Conservation (phyloP, 768 basidiomycete genomes). For the Amanita fuliginea region DNA sequence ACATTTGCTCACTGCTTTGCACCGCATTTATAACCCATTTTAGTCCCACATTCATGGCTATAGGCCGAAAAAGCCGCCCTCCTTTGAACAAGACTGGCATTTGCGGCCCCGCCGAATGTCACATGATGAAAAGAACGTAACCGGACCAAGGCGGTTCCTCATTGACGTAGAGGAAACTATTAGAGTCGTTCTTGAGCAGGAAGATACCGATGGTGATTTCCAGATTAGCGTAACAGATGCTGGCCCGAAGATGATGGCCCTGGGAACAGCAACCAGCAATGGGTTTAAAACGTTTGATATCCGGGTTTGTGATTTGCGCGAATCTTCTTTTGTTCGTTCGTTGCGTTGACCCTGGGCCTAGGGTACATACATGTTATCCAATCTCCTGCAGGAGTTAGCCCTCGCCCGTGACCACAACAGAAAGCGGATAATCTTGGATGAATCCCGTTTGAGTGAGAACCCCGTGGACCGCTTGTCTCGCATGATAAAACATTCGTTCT, state of each 20-base stretch:
- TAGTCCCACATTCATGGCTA: slow-evolving; percentile 68
- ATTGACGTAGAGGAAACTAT: slow-evolving; percentile 99
- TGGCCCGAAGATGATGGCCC: slow-evolving; percentile 90
- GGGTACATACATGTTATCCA: slow-evolving; percentile 99
- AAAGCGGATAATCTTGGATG: slow-evolving; percentile 97
- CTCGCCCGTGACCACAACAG: slow-evolving; percentile 91
- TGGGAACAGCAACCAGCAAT: slow-evolving; percentile 95
- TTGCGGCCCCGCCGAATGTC: slow-evolving; percentile 71
- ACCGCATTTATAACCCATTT: slow-evolving; percentile 4
- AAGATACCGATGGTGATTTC: slow-evolving; percentile 95
- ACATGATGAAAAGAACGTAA: slow-evolving; percentile 81
- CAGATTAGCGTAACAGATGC: slow-evolving; percentile 95
- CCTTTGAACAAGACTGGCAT: slow-evolving; percentile 73
- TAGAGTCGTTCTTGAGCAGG: slow-evolving; percentile 90
- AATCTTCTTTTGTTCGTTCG: not conserved
- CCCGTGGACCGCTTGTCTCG: slow-evolving; percentile 93
- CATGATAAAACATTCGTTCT: slow-evolving; percentile 98
- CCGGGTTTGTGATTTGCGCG: slow-evolving; percentile 38
- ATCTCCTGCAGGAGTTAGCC: slow-evolving; percentile 96
- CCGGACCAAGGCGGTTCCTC: slow-evolving; percentile 79
- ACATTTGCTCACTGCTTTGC: not conserved
- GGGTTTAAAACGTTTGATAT: slow-evolving; percentile 98
- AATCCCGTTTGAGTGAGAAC: slow-evolving; percentile 94
- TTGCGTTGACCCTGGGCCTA: slow-evolving; percentile 19
- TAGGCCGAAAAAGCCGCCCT: slow-evolving; percentile 56